Percentiles rank a stretch among this genome's conserved stretches.
These are phyloP conservation scores for Capsicum rhomboideum DNA, from an alignment of 257 asterid species.

Conservation along the genomic window DNA sequence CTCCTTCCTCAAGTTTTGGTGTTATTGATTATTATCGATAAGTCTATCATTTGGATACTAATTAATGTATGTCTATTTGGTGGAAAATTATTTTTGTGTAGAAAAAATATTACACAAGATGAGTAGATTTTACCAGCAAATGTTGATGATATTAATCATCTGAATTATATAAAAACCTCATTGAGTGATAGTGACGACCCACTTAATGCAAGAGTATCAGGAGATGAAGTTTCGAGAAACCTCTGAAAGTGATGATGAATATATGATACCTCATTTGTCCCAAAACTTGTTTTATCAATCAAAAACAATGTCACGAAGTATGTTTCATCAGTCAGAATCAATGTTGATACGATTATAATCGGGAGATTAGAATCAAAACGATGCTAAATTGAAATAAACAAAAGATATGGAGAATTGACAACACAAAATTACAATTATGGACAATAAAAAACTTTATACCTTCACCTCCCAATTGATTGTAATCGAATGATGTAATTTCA, in stretches of 20 bases:
- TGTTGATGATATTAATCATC: background rate
- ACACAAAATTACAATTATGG: too few species aligned
- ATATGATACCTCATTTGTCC: background rate
- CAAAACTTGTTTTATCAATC: background rate
- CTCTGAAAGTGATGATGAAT: background rate
- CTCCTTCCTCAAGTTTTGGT: too few species aligned
- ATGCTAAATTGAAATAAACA: too few species aligned
- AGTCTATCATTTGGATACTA: too few species aligned
- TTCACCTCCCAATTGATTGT: too few species aligned
- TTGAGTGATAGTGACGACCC: background rate
- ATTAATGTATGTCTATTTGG: too few species aligned
- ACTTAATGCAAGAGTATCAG: background rate
- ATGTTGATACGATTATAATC: too few species aligned
- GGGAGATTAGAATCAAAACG: too few species aligned
- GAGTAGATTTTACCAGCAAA: background rate
- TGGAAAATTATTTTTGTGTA: background rate
- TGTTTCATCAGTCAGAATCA: background rate
- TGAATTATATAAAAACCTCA: background rate
- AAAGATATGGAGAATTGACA: too few species aligned
- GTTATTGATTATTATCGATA: too few species aligned
- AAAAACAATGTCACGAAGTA: background rate
- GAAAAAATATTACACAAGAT: background rate
- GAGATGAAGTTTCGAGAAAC: background rate
- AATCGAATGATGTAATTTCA: too few species aligned
- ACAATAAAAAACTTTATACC: too few species aligned